Percentiles rank a stretch among this genome's conserved stretches.
These are phyloP conservation scores for Oryza nivara DNA, from an alignment of 176 grass and related monocot genomes.

Conservation along the genomic window DNA sequence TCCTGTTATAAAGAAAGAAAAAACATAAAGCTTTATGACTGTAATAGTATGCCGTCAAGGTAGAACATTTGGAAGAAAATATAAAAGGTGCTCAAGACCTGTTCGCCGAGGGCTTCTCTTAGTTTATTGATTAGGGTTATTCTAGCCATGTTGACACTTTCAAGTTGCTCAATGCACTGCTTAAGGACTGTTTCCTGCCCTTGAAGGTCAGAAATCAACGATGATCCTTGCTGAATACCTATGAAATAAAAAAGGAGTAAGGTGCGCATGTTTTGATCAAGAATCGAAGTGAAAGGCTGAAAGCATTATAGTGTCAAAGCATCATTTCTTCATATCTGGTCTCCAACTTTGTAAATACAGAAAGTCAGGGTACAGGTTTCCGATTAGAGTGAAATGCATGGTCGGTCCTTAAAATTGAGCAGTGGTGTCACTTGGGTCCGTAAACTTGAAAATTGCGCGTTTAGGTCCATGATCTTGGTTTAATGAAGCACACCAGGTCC, in stretches of 20 bases:
- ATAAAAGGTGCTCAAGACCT: slow-evolving; percentile 55
- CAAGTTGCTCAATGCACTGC: slow-evolving; percentile 69
- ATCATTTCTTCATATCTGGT: neutral
- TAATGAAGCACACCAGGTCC: too few species aligned
- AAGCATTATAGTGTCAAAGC: slow-evolving; percentile 20
- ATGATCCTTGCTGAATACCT: slow-evolving; percentile 72
- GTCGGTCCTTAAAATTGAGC: too few species aligned
- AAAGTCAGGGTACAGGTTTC: neutral
- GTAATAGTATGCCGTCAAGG: slow-evolving; percentile 15
- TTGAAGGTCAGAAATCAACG: slow-evolving; percentile 67
- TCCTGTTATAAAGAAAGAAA: slow-evolving; percentile 56
- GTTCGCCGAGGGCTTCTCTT: slow-evolving; percentile 76
- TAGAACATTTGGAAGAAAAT: slow-evolving; percentile 26
- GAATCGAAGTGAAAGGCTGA: neutral
- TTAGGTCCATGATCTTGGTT: too few species aligned
- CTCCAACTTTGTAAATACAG: neutral
- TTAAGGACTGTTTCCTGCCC: slow-evolving; percentile 68
- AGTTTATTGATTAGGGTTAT: slow-evolving; percentile 65
- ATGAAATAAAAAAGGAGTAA: slow-evolving; percentile 31
- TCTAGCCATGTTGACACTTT: slow-evolving; percentile 54
- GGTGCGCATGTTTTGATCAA: neutral
- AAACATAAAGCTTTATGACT: slow-evolving; percentile 25
- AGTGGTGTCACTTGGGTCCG: too few species aligned
- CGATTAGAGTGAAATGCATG: neutral
- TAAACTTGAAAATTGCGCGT: too few species aligned